phyloP scores from a whole-genome alignment of 78 protist species.

The Dictyostelium intermedium region DNA sequence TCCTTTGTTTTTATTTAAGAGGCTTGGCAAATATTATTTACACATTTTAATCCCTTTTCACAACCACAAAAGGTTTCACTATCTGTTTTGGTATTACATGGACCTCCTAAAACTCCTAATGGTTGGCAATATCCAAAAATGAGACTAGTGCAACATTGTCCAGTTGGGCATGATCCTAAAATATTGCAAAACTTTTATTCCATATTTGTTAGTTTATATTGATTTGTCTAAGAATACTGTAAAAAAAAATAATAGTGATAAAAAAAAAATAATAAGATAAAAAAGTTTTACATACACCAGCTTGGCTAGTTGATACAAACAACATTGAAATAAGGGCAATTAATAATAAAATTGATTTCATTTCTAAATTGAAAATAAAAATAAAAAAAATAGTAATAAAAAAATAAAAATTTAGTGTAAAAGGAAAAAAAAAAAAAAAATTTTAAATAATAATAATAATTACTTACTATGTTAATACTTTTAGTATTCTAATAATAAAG shows the following conservation, averaged over 20 bases:
- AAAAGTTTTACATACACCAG: background rate
- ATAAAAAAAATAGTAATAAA: background rate
- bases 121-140: background rate
- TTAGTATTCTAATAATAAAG: too few relatives aligned
- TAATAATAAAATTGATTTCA: background rate
- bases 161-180: background rate
- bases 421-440: too few relatives aligned
- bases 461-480: too few relatives aligned
- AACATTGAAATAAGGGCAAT: background rate
- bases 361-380: background rate
- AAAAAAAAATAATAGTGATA: background rate
- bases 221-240: too few relatives aligned
- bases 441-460: too few relatives aligned
- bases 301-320: background rate
- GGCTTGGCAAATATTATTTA: background rate
- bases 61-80: background rate
- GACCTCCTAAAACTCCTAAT: background rate
- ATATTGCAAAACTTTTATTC: conserved; percentile 11
- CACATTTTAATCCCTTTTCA: background rate
- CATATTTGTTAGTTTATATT: too few relatives aligned
- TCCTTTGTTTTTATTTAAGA: background rate
- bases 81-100: background rate
- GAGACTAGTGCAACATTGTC: background rate
- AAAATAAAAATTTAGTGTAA: background rate
- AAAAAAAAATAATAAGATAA: background rate